Evolutionary conservation across 2,329 filamentous ascomycete species (phyloP).

Genomic region (Apiospora rasikravindrae): DNA sequence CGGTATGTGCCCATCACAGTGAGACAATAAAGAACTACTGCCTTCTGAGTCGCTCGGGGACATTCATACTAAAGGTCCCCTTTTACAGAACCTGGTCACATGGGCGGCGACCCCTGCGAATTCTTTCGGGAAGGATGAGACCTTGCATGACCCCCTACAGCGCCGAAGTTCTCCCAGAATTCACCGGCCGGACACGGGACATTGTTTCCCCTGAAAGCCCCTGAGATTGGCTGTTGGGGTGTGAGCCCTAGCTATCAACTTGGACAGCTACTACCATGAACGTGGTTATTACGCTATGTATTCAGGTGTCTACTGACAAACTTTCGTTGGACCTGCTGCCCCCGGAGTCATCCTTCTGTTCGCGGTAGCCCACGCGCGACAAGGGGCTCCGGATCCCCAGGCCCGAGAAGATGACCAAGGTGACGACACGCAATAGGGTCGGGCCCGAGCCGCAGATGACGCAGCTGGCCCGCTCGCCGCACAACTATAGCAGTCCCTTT

Average conservation of each 20-base stretch:
- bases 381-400: not conserved
- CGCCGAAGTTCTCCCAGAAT: not conserved
- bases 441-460: conserved; percentile 19
- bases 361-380: not conserved
- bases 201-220: too few relatives aligned
- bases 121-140: not conserved
- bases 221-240: too few relatives aligned
- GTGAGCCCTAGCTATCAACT: too few relatives aligned
- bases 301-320: not conserved
- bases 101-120: not conserved
- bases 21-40: not conserved
- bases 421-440: conserved; percentile 20
- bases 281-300: too few relatives aligned
- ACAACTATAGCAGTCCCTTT: conserved; percentile 16
- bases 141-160: not conserved
- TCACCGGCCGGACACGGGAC: not conserved
- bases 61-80: not conserved
- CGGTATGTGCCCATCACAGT: not conserved
- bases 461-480: conserved; percentile 14
- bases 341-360: not conserved
- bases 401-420: conserved; percentile 1
- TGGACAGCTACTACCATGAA: too few relatives aligned
- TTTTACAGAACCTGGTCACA: not conserved
- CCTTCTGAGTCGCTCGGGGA: not conserved
- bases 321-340: not conserved